These are phyloP conservation scores for Aspergillus saccharolyticus DNA, from an alignment of 495 filamentous ascomycete species.

Conservation along the genomic window DNA sequence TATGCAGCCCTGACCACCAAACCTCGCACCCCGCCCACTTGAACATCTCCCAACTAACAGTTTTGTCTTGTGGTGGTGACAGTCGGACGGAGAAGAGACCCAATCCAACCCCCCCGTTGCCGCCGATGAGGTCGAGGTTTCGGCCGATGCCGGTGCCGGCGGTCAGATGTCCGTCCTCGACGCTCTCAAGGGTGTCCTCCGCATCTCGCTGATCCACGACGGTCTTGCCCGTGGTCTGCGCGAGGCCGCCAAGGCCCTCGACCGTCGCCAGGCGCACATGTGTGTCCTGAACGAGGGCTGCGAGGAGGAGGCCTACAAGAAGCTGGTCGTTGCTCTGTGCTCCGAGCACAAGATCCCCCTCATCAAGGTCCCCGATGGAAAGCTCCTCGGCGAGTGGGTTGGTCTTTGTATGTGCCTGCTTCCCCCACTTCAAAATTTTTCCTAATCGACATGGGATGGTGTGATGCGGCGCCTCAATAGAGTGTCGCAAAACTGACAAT, in stretches of 20 bases:
- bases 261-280: slow-evolving; percentile 97
- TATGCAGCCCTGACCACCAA: no score
- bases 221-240: slow-evolving; percentile 96
- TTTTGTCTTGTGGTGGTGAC: no score
- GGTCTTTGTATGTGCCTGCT: slow-evolving; percentile 78
- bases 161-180: slow-evolving; percentile 98
- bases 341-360: slow-evolving; percentile 98
- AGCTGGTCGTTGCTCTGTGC: slow-evolving; percentile 96
- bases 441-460: no score
- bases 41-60: not conserved
- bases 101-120: slow-evolving; percentile 61
- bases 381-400: slow-evolving; percentile 99
- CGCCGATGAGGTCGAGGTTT: slow-evolving; percentile 86
- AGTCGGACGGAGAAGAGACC: slow-evolving; percentile 89
- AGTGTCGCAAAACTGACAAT: no score
- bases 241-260: slow-evolving; percentile 95
- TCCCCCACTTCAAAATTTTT: no score
- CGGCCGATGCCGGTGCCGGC: slow-evolving; percentile 72
- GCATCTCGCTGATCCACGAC: slow-evolving; percentile 98
- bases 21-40: no score
- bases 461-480: no score
- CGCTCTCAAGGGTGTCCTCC: slow-evolving; percentile 93
- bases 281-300: slow-evolving; percentile 98
- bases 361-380: slow-evolving; percentile 99
- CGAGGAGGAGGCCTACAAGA: slow-evolving; percentile 99